A percentile compares a stretch with the other conserved stretches of the same genome.
phyloP scores from a whole-genome alignment of 495 filamentous ascomycete species.

The Friedmanniomyces endolithicus region DNA sequence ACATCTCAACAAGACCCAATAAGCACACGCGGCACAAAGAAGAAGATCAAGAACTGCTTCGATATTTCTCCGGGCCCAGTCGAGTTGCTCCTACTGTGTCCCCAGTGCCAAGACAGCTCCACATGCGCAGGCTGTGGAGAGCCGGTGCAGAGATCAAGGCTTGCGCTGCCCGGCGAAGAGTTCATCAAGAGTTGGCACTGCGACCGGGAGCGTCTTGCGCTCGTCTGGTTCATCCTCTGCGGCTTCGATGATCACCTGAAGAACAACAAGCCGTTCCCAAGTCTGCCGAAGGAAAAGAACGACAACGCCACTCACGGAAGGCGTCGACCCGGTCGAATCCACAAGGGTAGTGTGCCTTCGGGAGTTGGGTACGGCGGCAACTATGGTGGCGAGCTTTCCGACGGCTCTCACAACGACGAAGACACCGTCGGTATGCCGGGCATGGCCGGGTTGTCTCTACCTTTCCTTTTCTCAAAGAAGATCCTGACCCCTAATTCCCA shows the following conservation, averaged over 20 bases:
- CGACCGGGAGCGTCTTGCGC: slow-evolving; percentile 16
- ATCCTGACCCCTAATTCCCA: no score
- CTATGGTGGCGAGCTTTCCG: background rate
- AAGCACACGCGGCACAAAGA: background rate
- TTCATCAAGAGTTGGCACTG: slow-evolving; percentile 21
- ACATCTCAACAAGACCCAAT: background rate
- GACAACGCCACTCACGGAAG: background rate
- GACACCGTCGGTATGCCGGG: background rate
- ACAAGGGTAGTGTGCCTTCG: background rate
- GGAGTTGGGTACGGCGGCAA: slow-evolving; percentile 3
- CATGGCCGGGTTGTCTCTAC: background rate
- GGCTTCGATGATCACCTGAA: slow-evolving; percentile 16
- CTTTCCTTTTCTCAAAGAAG: no score
- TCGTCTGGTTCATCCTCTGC: slow-evolving; percentile 24
- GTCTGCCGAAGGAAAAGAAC: background rate
- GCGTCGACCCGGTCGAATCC: background rate
- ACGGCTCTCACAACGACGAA: background rate
- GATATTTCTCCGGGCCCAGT: background rate
- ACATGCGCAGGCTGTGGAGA: background rate
- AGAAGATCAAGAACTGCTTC: background rate
- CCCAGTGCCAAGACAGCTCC: background rate
- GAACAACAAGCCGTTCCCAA: background rate
- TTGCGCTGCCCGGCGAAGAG: background rate
- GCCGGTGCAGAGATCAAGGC: background rate
- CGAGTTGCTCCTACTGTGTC: background rate